These are phyloP conservation scores for Neofusicoccum sp. DNA, from an alignment of 2,329 filamentous ascomycete genomes.

Conservation along the genomic window DNA sequence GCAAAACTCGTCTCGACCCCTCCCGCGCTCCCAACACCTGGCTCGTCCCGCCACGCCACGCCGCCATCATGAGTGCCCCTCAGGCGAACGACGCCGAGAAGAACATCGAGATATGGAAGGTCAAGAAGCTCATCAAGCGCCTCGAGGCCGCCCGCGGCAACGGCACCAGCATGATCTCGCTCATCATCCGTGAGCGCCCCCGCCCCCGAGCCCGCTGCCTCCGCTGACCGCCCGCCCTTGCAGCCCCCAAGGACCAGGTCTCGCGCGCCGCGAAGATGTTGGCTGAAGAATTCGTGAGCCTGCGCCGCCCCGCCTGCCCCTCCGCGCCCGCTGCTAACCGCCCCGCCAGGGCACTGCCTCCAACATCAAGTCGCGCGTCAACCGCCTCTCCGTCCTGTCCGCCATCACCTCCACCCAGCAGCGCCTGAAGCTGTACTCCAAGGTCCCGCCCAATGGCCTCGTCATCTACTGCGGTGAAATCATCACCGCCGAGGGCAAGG, in stretches of 20 bases:
- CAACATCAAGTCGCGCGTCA: conserved; percentile 99
- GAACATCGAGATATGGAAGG: conserved; percentile 94
- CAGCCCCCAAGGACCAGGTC: conserved; percentile 96
- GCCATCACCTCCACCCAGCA: conserved; percentile 99
- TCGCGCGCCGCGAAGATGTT: conserved; percentile 98
- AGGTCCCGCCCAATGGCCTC: conserved; percentile 94
- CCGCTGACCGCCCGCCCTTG: conserved; percentile 20
- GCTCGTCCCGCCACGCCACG: conserved; percentile 12
- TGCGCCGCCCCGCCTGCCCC: conserved; percentile 26
- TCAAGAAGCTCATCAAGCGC: conserved; percentile 99
- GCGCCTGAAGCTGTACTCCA: conserved; percentile 97
- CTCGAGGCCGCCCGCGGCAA: conserved; percentile 96
- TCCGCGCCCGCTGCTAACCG: conserved; percentile 6
- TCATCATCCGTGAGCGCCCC: conserved; percentile 82
- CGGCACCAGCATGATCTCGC: conserved; percentile 98
- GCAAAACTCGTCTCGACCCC: conserved; percentile 16
- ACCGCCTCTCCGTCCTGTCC: conserved; percentile 94
- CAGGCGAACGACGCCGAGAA: conserved; percentile 89
- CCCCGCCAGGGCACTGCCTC: conserved; percentile 79
- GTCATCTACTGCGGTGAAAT: conserved; percentile 99
- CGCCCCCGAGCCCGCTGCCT: not conserved
- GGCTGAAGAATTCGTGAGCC: conserved; percentile 96
- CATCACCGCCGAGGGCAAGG: conserved; percentile 96
- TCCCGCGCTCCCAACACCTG: conserved; percentile 6
- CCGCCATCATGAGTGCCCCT: conserved; percentile 34